Base-by-base conservation (phyloP, 2,329 filamentous ascomycete species). In the Teratosphaeria viscida region DNA sequence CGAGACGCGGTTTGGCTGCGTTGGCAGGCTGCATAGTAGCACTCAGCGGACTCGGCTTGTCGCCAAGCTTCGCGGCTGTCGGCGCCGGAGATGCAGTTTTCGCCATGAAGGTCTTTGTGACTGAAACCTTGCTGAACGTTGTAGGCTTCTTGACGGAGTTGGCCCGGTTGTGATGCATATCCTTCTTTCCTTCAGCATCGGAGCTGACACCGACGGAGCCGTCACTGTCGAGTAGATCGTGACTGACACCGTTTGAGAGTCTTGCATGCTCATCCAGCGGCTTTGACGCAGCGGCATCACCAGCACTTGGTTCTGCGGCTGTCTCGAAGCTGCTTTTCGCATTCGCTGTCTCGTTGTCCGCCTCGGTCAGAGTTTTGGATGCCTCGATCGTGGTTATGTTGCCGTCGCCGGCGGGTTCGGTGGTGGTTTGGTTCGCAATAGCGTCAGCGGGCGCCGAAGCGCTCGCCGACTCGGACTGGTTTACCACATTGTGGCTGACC, bases 71-170 rank as follows among this genome's bases (percentile, higher is more conserved):
- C 3, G 65, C 56, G 37, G 78, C 71, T 39, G 75, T 67, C 10
- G 81, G 76, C 37, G 77, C 74, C n/a, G 80, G 74, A n/a, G 82
- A 72, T 23, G 77, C 79, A 27, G 83, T 80, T 73, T 92, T 92
- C 61, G 88, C 83, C n/a, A 94, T 79, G 70, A 92, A 95, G 52
- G 84, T 90, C 74, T 89, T 91, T 65, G 92, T 92, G 65, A 92
- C 88, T 5, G 88, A 92, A 55, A 94, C 87, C 19, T 89, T 84
- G 74, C 94, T 95, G 80, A 95, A 94, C 12, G 85, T 86, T 19
- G 85, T 77, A 23, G 86, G 85, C 74, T 90, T 92, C 80, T 89
- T 91, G 63, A 85, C 78, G 3, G 85, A 78, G 63, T 73, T 75
- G 69, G 62, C 86, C 81, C 64, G 84, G 62, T 76, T 76, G 71